Evolutionary conservation across 768 basidiomycete species (phyloP).

Genomic region (Boletus patriciae): DNA sequence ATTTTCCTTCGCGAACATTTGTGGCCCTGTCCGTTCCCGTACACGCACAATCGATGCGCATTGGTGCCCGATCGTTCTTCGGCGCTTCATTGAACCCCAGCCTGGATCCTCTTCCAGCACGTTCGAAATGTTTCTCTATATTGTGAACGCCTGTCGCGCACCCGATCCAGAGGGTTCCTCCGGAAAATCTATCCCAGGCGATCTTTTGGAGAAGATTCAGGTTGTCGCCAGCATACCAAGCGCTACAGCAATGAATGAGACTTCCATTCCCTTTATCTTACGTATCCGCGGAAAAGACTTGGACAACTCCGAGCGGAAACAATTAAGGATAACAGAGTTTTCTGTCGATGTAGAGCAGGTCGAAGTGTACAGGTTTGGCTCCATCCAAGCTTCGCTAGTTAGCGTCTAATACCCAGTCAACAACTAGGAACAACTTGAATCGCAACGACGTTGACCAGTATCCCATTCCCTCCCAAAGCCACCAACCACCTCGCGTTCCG

Average conservation of each 20-base stretch:
- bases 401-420: conserved; percentile 8
- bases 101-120: conserved; percentile 28
- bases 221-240: conserved; percentile 65
- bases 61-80: conserved; percentile 45
- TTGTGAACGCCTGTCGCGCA: conserved; percentile 41
- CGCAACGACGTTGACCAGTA: conserved; percentile 43
- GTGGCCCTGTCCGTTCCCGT: conserved; percentile 53
- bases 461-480: conserved; percentile 53
- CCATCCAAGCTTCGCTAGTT: background rate
- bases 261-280: conserved; percentile 52
- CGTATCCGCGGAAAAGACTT: conserved; percentile 60
- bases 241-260: conserved; percentile 47
- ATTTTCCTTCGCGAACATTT: conserved; percentile 55
- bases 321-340: conserved; percentile 57
- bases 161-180: conserved; percentile 12
- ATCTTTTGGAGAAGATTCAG: conserved; percentile 61
- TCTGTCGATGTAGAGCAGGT: conserved; percentile 58
- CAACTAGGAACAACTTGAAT: conserved; percentile 43
- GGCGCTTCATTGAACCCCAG: conserved; percentile 53
- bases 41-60: conserved; percentile 41
- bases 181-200: conserved; percentile 44
- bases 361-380: conserved; percentile 64
- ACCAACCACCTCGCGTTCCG: conserved; percentile 65
- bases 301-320: conserved; percentile 47
- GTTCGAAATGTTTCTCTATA: conserved; percentile 41